phyloP scores from a whole-genome alignment of 768 basidiomycete species.

The Serpula lacrymans region DNA sequence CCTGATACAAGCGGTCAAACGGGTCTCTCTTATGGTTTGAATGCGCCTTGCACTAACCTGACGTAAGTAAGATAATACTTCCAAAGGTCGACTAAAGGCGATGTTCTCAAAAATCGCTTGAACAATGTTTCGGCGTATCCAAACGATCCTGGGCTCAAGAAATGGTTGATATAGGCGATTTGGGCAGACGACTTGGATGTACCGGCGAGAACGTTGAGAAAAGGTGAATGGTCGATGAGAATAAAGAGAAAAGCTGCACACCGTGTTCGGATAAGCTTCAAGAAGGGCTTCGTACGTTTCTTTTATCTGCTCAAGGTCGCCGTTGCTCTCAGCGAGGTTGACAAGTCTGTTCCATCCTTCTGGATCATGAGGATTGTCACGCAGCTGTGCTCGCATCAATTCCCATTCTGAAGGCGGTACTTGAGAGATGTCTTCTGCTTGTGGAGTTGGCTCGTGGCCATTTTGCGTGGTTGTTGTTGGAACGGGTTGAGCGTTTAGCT shows the following conservation, averaged over 20 bases:
- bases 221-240: slow-evolving; percentile 16
- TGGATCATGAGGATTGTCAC: slow-evolving; percentile 70
- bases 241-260: slow-evolving; percentile 44
- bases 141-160: slow-evolving; percentile 62
- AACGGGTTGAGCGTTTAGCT: slow-evolving; percentile 28
- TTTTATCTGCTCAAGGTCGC: slow-evolving; percentile 77
- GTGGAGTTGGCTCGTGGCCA: slow-evolving; percentile 21
- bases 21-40: slow-evolving; percentile 2
- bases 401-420: slow-evolving; percentile 66
- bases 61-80: slow-evolving; percentile 93
- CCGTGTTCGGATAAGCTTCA: slow-evolving; percentile 87
- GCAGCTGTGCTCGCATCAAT: slow-evolving; percentile 53
- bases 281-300: slow-evolving; percentile 80
- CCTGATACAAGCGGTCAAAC: slow-evolving; percentile 34
- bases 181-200: slow-evolving; percentile 69
- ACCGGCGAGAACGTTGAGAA: slow-evolving; percentile 14
- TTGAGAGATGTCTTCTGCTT: slow-evolving; percentile 16
- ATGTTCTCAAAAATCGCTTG: slow-evolving; percentile 78
- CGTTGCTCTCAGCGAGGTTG: slow-evolving; percentile 69
- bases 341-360: slow-evolving; percentile 77
- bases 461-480: slow-evolving; percentile 20
- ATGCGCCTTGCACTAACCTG: slow-evolving; percentile 49
- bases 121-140: slow-evolving; percentile 85
- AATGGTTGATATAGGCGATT: slow-evolving; percentile 80
- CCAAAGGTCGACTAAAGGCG: slow-evolving; percentile 89